Percentiles rank a stretch among this genome's conserved stretches.
These are phyloP conservation scores for Malassezia japonica DNA, from an alignment of 1,284 basidiomycete genomes.

Conservation along the genomic window DNA sequence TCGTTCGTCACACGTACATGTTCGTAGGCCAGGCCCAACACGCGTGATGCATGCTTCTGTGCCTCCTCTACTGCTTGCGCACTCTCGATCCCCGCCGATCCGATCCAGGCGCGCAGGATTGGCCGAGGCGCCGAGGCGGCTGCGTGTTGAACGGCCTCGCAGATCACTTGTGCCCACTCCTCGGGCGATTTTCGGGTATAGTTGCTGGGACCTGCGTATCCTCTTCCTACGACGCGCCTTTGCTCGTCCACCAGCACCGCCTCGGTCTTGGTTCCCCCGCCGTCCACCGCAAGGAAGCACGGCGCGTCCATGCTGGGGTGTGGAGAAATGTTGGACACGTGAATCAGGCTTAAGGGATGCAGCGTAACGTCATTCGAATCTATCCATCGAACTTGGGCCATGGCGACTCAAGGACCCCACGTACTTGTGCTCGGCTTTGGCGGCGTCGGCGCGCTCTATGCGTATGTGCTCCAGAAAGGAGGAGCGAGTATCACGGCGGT, in stretches of 20 bases:
- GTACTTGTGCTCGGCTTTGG: slow-evolving; percentile 53
- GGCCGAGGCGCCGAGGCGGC: slow-evolving; percentile 3
- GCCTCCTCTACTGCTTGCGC: slow-evolving; percentile 14
- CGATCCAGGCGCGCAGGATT: slow-evolving; percentile 26
- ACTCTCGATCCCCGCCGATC: slow-evolving; percentile 26
- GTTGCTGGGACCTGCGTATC: slow-evolving; percentile 23
- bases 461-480: slow-evolving; percentile 58
- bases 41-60: slow-evolving; percentile 5
- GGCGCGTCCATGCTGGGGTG: background rate
- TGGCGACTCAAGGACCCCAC: slow-evolving; percentile 16
- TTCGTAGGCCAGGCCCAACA: slow-evolving; percentile 13
- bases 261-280: slow-evolving; percentile 25
- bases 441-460: slow-evolving; percentile 54
- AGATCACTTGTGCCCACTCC: slow-evolving; percentile 9
- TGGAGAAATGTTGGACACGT: slow-evolving; percentile 4
- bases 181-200: slow-evolving; percentile 15
- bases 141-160: background rate
- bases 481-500: slow-evolving; percentile 63
- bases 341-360: slow-evolving; percentile 2
- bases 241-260: slow-evolving; percentile 18
- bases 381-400: background rate
- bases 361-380: too few relatives aligned
- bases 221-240: slow-evolving; percentile 17
- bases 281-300: slow-evolving; percentile 23
- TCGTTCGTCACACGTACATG: slow-evolving; percentile 28